These are phyloP conservation scores for Lepraria neglecta DNA, from an alignment of 495 filamentous ascomycete genomes.

Conservation along the genomic window DNA sequence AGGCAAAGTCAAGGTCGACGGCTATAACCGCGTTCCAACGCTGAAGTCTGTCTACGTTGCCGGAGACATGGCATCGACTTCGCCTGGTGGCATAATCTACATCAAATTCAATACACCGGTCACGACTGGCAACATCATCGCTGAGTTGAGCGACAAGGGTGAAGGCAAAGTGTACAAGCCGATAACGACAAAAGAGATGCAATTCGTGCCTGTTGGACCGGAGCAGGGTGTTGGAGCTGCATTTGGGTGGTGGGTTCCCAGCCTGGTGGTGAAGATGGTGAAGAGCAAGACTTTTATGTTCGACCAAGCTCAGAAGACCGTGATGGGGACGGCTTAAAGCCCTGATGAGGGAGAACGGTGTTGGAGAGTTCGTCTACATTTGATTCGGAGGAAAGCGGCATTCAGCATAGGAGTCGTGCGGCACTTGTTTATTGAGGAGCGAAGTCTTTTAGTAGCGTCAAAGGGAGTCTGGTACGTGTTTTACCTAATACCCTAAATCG, in stretches of 20 bases:
- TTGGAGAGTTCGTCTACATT: not conserved
- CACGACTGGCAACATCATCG: conserved; percentile 21
- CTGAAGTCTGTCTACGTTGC: conserved; percentile 44
- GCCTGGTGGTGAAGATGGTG: conserved; percentile 25
- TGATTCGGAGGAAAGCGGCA: not conserved
- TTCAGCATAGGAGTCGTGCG: not conserved
- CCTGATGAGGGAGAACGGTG: not conserved
- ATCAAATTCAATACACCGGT: conserved; percentile 16
- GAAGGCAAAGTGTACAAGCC: conserved; percentile 25
- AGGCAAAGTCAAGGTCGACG: conserved; percentile 44
- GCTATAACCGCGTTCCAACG: conserved; percentile 32
- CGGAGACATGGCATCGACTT: conserved; percentile 41
- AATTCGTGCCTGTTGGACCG: conserved; percentile 32
- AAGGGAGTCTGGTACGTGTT: no score
- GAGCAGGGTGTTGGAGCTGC: conserved; percentile 26
- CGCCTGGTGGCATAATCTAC: conserved; percentile 23
- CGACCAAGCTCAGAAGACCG: conserved; percentile 15
- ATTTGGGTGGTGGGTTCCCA: conserved; percentile 31
- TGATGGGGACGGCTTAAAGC: conserved; percentile 22
- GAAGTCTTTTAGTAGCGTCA: no score
- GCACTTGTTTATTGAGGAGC: no score
- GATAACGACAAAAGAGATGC: conserved; percentile 31
- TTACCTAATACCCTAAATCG: no score
- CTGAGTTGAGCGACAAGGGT: conserved; percentile 18
- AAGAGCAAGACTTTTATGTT: conserved; percentile 29